Evolutionary conservation across 2,329 filamentous ascomycete species (phyloP).

Genomic region (Teratosphaeria zuluensis): DNA sequence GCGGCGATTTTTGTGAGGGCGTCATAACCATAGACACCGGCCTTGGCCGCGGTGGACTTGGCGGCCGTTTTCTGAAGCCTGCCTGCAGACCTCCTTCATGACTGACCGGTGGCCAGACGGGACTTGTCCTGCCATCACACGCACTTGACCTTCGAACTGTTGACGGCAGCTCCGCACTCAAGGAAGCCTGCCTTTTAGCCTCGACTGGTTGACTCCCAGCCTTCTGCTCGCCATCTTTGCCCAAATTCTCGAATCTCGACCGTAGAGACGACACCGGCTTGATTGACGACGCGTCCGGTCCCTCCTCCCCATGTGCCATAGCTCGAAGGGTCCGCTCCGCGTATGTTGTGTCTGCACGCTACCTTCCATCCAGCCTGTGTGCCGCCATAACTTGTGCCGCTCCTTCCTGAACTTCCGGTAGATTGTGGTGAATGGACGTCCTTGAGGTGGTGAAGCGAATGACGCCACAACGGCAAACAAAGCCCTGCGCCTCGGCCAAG

Average conservation of each 20-base stretch:
- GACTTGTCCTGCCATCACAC: slow-evolving; percentile 2
- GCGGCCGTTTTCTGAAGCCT: slow-evolving; percentile 17
- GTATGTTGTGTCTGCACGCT: neutral
- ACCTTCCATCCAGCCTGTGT: neutral
- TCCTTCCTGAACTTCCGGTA: neutral
- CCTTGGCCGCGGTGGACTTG: slow-evolving; percentile 29
- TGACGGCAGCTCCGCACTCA: slow-evolving; percentile 2
- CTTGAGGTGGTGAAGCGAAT: too few species aligned
- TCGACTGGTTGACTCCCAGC: slow-evolving; percentile 8
- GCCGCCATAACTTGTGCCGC: neutral
- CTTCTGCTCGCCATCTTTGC: slow-evolving; percentile 15
- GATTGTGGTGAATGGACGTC: neutral
- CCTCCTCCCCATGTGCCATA: slow-evolving; percentile 31
- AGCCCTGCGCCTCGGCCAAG: neutral
- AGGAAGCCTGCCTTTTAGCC: slow-evolving; percentile 7
- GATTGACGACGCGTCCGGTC: slow-evolving; percentile 67
- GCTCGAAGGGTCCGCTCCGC: neutral
- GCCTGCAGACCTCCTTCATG: neutral
- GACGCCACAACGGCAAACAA: neutral
- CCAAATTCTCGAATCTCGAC: slow-evolving; percentile 72
- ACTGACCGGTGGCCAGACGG: neutral
- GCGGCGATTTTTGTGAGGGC: slow-evolving; percentile 43
- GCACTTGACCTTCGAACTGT: neutral
- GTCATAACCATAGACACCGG: slow-evolving; percentile 42
- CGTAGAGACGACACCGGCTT: slow-evolving; percentile 74